Percentiles rank a stretch among this genome's conserved stretches.
phyloP scores from a whole-genome alignment of 495 filamentous ascomycete species.

The Aspergillus leporis region DNA sequence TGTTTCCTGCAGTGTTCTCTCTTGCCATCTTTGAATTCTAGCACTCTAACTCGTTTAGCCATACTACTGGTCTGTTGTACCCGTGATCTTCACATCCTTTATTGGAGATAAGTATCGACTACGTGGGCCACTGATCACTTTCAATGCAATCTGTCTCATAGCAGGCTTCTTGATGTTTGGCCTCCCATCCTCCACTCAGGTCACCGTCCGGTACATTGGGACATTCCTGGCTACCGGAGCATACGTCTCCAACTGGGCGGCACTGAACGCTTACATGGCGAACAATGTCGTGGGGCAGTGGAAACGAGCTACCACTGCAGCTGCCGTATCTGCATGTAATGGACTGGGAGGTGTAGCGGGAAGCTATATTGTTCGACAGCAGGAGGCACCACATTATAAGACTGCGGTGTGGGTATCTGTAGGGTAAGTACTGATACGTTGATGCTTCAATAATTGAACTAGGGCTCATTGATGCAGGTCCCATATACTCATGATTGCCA shows the following conservation, averaged over 20 bases:
- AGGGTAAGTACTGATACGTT: constrained; percentile 39
- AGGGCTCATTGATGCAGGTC: constrained; percentile 26
- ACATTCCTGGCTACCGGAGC: constrained; percentile 76
- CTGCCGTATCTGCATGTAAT: constrained; percentile 68
- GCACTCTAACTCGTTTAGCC: constrained; percentile 37
- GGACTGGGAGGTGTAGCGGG: constrained; percentile 76
- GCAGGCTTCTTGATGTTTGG: constrained; percentile 74
- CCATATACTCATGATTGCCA: constrained; percentile 64
- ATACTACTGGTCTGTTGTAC: constrained; percentile 74
- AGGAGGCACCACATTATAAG: constrained; percentile 66
- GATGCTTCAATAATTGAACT: constrained; percentile 1
- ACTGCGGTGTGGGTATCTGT: constrained; percentile 75
- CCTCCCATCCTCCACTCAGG: constrained; percentile 56
- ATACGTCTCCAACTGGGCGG: constrained; percentile 80
- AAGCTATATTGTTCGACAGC: constrained; percentile 67
- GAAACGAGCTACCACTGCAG: constrained; percentile 73
- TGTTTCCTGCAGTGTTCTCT: neutral
- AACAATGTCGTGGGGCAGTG: constrained; percentile 75
- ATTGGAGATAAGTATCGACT: constrained; percentile 65
- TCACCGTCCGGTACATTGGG: constrained; percentile 70
- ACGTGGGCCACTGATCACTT: constrained; percentile 67
- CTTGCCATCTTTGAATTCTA: neutral
- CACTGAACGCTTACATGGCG: constrained; percentile 69
- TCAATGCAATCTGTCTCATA: constrained; percentile 74
- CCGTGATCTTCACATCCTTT: constrained; percentile 67